These are phyloP conservation scores for Cryptomeria japonica DNA, from an alignment of 75 land plant species.

Conservation along the genomic window DNA sequence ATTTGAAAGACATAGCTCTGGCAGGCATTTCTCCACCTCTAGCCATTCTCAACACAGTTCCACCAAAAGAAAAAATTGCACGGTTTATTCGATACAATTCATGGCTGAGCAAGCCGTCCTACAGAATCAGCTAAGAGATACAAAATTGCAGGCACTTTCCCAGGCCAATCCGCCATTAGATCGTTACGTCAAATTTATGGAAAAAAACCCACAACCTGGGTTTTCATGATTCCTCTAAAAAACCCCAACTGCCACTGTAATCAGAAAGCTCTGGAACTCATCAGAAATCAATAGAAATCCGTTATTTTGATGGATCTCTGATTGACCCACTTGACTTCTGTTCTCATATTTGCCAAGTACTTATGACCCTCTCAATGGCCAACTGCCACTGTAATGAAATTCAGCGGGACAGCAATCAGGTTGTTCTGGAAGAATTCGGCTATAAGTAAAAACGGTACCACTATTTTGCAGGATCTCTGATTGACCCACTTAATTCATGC, in stretches of 20 bases:
- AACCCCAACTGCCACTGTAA: neutral
- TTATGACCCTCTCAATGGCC: neutral
- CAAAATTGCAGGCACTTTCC: neutral
- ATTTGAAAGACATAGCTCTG: slow-evolving; percentile 4
- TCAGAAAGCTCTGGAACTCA: neutral
- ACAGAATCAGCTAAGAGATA: neutral
- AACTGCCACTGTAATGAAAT: neutral
- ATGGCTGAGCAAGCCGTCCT: neutral
- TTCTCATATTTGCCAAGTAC: neutral
- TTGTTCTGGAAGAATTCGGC: neutral
- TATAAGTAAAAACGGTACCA: neutral
- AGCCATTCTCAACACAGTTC: neutral
- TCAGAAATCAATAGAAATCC: neutral
- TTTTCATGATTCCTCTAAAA: neutral
- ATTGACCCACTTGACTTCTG: neutral
- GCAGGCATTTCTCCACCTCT: neutral
- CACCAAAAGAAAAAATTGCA: neutral
- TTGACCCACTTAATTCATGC: neutral
- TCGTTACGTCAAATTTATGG: neutral
- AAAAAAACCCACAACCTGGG: neutral
- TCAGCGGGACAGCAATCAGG: neutral
- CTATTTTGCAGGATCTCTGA: neutral
- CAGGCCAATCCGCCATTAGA: neutral
- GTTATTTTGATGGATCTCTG: neutral
- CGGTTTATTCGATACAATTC: neutral